Base-by-base conservation (phyloP, 768 basidiomycete species). In the Boletellus ananiceps region DNA sequence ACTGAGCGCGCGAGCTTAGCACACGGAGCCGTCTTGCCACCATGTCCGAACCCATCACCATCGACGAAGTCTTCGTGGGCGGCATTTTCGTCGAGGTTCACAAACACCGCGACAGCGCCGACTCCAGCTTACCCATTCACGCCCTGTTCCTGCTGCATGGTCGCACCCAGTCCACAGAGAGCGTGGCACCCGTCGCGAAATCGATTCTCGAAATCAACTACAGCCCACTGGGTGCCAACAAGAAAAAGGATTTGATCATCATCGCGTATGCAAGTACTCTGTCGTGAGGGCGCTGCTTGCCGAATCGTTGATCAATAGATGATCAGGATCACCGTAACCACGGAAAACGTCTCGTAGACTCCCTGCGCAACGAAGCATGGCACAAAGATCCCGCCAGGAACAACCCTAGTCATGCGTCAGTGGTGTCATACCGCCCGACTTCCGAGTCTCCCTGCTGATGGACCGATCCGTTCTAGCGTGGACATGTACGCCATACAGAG, bases 401-500 rank as follows among this genome's bases (percentile, higher is more conserved):
- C 29, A 66, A 66, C 13, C 55, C 59, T 31, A 55, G 51, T 0
- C 65, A 66, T 43, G 65, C 67, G 65, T 68, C 25, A 56, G 67
- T 64, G 4, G 0, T 23, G 23, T 41, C 18, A 7, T 27, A 21
- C 9, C 8, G 0, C 25, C 21, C 25, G 18, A 47, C 47, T 36
- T 14, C 27, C 6, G 33, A 11, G 12, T 5, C 19, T 36, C 13
- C 21, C 15, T 16, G 23, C 44, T 57, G 47, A 65, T 33, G 23
- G 14, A n/a, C 36, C 2, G 33, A 36, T 40, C 16, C 2, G 3
- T 46, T 47, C 29, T 40, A 66, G 65, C 29, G 35, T 62, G 29
- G 65, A 66, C 39, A 66, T 66, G 65, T 66, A 66, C 38, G 52
- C 62, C 23, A 67, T 62, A 55, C 65, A 66, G 50, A 62, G 65